These are phyloP conservation scores for Pezicula carpinea DNA, from an alignment of 2,329 filamentous ascomycete species.

Conservation along the genomic window DNA sequence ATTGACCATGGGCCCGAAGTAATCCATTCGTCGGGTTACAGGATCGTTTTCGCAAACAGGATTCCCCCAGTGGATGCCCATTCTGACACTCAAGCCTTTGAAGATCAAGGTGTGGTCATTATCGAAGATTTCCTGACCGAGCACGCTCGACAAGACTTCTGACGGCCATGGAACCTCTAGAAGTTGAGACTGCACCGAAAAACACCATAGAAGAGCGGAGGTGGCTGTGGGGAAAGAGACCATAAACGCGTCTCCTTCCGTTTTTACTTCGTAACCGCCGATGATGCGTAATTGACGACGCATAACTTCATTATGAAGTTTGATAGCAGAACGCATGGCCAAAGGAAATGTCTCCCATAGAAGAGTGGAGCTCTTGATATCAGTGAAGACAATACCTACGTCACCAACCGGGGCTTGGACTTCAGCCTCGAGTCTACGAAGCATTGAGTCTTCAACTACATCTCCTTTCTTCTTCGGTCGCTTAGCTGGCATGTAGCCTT, in stretches of 20 bases:
- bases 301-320: constrained; percentile 96
- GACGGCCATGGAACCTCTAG: constrained; percentile 90
- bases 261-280: constrained; percentile 98
- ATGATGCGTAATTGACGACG: constrained; percentile 87
- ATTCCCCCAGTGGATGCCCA: constrained; percentile 95
- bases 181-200: constrained; percentile 84
- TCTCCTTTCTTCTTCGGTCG: constrained; percentile 62
- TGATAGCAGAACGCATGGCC: constrained; percentile 95
- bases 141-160: constrained; percentile 82
- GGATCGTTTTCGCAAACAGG: constrained; percentile 95
- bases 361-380: constrained; percentile 97
- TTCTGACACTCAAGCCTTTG: constrained; percentile 87
- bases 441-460: constrained; percentile 71
- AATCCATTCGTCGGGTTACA: constrained; percentile 97
- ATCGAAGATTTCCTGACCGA: constrained; percentile 78
- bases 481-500: constrained; percentile 61
- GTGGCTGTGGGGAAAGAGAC: constrained; percentile 97
- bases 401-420: constrained; percentile 89
- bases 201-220: constrained; percentile 91
- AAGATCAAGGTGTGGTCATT: constrained; percentile 87
- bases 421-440: constrained; percentile 82
- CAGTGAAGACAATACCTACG: constrained; percentile 92
- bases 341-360: constrained; percentile 94
- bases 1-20: constrained; percentile 99
- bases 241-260: constrained; percentile 99